Base-by-base conservation (phyloP, 257 asterid species). In the Solanum boliviense region DNA sequence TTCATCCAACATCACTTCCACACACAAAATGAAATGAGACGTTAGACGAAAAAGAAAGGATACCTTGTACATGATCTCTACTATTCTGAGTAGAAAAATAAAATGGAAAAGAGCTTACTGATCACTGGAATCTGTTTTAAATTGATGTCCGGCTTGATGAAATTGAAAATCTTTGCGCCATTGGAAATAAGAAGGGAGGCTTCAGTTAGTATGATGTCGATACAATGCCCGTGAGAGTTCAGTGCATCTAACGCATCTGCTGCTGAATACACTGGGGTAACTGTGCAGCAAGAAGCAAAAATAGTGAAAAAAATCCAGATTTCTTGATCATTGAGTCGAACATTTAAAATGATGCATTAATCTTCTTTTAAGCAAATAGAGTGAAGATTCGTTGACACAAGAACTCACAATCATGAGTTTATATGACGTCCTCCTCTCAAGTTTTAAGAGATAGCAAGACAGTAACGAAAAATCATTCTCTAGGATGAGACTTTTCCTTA, bases 161-260 rank as follows among this genome's bases (percentile, higher is more conserved):
- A 88, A 87, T 90, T 91, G 94, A 95, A 38, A 9, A 93, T 87
- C 78, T 71, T 74, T 1, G 93, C 93, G 3, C 90, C 93, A 83
- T 95, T 91, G 12, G 91, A 93, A 93, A 94, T 94, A 15, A 93
- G 88, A 68, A 94, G 92, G 65, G 88, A 88, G 32, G 92, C 94
- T 82, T 92, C 93, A 2, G 93, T 94, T 9, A 95, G 94, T 58
- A 94, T 93, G 38, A 95, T 91, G 41, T 95, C 94, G 10, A 92
- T 87, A 5, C 56, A 87, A 81, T 92, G 92, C 62, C 96, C 97
- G 67, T 91, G 87, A 11, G 92, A 89, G 18, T 88, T 88, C 88
- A 95, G 81, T 35, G 92, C 91, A 60, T 91, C 91, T 10, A 90
- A 78, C 20, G 93, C 90, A 60, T 92, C 93, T 21, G 88, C 68